phyloP scores from a whole-genome alignment of 345 rosid species.

The Brassica carinata region DNA sequence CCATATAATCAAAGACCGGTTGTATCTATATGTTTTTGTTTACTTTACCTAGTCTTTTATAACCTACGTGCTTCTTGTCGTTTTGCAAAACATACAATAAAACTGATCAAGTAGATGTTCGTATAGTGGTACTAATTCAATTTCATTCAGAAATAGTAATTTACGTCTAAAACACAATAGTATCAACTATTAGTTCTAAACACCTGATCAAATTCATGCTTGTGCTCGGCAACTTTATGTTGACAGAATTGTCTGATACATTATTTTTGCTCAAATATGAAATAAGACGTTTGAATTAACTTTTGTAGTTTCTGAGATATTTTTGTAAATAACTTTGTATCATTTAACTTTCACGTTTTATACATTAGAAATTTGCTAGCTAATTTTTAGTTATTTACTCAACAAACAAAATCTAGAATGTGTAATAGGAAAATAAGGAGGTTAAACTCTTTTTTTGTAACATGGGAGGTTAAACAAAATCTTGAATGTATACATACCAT shows the following conservation, averaged over 20 bases:
- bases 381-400: background rate
- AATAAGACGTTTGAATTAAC: background rate
- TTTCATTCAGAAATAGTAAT: too few species aligned
- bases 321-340: background rate
- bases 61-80: conserved; percentile 20
- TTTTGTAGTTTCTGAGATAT: background rate
- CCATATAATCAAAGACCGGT: background rate
- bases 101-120: background rate
- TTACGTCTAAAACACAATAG: background rate
- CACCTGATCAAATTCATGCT: background rate
- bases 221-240: background rate
- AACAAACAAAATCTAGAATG: background rate
- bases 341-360: background rate
- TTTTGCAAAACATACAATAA: conserved; percentile 27
- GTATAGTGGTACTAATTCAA: background rate
- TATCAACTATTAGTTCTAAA: background rate
- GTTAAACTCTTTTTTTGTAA: too few species aligned
- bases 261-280: background rate
- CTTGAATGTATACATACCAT: background rate
- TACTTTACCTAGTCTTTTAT: background rate
- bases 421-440: background rate
- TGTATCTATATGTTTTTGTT: conserved; percentile 2
- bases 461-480: background rate
- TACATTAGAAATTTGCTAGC: background rate
- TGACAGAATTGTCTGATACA: background rate